Evolutionary conservation across 179 eudicot species (phyloP).

Genomic region (Beta corolliflora): DNA sequence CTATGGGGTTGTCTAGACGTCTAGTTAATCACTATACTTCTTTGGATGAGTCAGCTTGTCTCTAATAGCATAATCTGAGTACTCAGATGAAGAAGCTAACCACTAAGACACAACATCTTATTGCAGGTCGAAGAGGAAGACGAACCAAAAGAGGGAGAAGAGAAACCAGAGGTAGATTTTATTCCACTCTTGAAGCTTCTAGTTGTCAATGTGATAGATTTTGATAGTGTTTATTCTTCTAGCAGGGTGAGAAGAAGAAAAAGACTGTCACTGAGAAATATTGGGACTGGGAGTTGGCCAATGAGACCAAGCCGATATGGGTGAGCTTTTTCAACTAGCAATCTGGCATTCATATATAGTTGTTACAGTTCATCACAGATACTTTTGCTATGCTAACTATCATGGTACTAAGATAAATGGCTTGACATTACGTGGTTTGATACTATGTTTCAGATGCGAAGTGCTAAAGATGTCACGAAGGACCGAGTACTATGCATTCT

Average conservation of each 20-base stretch:
- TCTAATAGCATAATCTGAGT: too few relatives aligned
- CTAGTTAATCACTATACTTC: neutral
- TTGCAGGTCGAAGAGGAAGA: slow-evolving; percentile 93
- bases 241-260: slow-evolving; percentile 74
- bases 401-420: neutral
- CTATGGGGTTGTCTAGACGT: neutral
- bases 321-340: slow-evolving; percentile 41
- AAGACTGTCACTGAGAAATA: slow-evolving; percentile 91
- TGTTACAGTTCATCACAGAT: neutral
- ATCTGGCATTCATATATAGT: too few relatives aligned
- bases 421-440: slow-evolving; percentile 9
- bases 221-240: neutral
- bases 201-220: neutral
- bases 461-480: slow-evolving; percentile 78
- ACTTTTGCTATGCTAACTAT: neutral
- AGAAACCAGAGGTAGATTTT: slow-evolving; percentile 62
- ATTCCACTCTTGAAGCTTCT: slow-evolving; percentile 3
- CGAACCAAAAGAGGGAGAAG: slow-evolving; percentile 90
- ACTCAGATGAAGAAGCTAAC: too few relatives aligned
- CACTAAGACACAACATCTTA: too few relatives aligned
- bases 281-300: slow-evolving; percentile 96
- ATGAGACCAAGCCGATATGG: slow-evolving; percentile 98
- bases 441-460: slow-evolving; percentile 66
- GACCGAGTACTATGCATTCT: slow-evolving; percentile 83
- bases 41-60: too few relatives aligned